Conservation (phyloP, 208 protist genomes). For the Tritrichomonas foetus region DNA sequence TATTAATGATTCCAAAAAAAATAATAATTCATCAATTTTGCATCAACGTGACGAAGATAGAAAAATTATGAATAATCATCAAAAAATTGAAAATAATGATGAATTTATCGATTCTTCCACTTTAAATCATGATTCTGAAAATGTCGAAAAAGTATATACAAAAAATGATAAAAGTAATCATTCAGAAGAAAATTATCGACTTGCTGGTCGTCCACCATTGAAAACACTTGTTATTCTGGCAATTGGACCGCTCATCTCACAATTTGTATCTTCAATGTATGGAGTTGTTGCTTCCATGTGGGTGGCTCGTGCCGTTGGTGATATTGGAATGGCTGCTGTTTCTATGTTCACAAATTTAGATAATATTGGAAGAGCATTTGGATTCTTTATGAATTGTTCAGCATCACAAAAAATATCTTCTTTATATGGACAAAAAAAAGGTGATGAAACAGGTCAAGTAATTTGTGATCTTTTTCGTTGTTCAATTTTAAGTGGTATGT, state of each 20-base stretch:
- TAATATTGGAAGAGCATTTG: background rate
- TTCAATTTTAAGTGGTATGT: background rate
- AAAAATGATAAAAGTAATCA: too few relatives aligned
- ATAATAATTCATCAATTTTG: too few relatives aligned
- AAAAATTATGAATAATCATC: too few relatives aligned
- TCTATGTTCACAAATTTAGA: background rate
- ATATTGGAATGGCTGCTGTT: background rate
- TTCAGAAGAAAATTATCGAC: background rate
- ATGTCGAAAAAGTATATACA: too few relatives aligned
- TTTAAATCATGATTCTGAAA: too few relatives aligned
- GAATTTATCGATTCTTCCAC: too few relatives aligned
- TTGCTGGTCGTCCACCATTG: background rate
- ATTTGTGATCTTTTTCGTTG: background rate
- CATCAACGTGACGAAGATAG: too few relatives aligned
- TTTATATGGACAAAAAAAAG: background rate
- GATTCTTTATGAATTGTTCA: background rate
- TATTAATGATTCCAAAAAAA: too few relatives aligned
- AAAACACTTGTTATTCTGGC: background rate
- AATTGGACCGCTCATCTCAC: background rate
- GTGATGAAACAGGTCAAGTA: background rate
- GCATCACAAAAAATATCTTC: background rate
- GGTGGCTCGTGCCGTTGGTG: background rate
- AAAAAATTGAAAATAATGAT: too few relatives aligned
- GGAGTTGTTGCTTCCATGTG: conserved; percentile 12
- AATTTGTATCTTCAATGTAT: background rate